Evolutionary conservation across 73 alveolate genomes (phyloP), one percentile per base, ranked within the genome.

Genomic region (Loxodes magnus): DNA sequence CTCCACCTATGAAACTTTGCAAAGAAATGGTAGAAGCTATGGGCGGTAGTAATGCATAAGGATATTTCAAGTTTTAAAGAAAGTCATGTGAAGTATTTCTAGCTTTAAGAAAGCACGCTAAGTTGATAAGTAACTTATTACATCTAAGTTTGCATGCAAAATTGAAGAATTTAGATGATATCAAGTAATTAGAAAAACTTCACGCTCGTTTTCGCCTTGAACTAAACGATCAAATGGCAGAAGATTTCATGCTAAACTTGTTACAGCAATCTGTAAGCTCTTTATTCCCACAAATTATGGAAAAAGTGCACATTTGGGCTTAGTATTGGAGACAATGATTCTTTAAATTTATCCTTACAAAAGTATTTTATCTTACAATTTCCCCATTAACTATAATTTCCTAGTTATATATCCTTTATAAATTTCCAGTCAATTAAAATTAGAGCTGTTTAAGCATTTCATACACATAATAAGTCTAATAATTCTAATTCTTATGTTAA

Each of bases 1-100:
- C 98, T 6, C 99, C 99, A n/a, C 98, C 98, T 1, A 90, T 95
- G 73, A 88, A 94, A 58, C 77, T 95, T 36, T 90, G 98, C 77
- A 88, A 81, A 69, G 97, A 81, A 62, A 81, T 93, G 98, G 90
- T 88, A n/a, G 98, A 83, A 66, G 90, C 90, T n/a, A 88, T 92
- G 97, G 97, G 97, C 26, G 97, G 96, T 1, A 71, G 77, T 56
- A 84, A 81, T 4, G 52, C 77, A 43, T 81, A 62, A 12, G 70
- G 69, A 30, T 86, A 82, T 71, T 78, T 79, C 57, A 75, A 52
- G 48, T 91, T 91, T 58, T 83, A 71, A 65, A 71, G 65, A 58
- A 84, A 88, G 67, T 92, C 97, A 57, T 96, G 88, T 0, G 89
- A 84, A 35, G 93, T 91, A 9, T 92, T 81, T 75, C 64, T 79